Evolutionary conservation across 2,329 filamentous ascomycete species (phyloP).

Genomic region (Fusarium napiforme): DNA sequence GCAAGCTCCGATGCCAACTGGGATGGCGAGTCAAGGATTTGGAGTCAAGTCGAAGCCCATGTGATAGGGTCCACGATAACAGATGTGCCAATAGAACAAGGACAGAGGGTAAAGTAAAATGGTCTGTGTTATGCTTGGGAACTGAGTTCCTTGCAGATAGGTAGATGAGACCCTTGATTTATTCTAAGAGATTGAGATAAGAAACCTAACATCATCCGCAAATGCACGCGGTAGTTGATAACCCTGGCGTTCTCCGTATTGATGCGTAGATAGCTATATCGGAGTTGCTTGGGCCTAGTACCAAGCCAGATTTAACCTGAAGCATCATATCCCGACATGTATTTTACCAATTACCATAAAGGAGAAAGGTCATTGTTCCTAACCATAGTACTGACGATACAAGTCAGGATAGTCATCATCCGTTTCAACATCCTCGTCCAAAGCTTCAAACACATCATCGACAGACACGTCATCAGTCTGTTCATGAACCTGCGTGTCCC

Average conservation of each 20-base stretch:
- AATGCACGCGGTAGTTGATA: no score
- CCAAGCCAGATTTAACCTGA: background rate
- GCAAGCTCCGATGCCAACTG: fast-evolving
- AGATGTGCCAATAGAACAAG: no score
- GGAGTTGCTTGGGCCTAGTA: background rate
- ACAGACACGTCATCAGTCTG: background rate
- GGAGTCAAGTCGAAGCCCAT: background rate
- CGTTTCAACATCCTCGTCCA: background rate
- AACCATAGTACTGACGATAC: background rate
- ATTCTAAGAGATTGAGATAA: no score
- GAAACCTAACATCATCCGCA: no score
- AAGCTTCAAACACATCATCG: background rate
- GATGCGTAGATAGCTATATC: no score
- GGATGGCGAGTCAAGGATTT: background rate
- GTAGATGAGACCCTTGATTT: no score
- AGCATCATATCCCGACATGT: background rate
- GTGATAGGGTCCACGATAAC: no score
- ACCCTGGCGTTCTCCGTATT: no score
- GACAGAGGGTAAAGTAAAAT: no score
- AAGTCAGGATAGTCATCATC: background rate
- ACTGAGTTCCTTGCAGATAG: no score
- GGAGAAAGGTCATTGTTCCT: background rate
- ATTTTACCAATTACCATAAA: background rate
- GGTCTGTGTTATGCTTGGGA: no score
- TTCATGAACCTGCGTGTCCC: background rate